These are phyloP conservation scores for Cynanchum wilfordii DNA, from an alignment of 257 asterid species.

Conservation along the genomic window DNA sequence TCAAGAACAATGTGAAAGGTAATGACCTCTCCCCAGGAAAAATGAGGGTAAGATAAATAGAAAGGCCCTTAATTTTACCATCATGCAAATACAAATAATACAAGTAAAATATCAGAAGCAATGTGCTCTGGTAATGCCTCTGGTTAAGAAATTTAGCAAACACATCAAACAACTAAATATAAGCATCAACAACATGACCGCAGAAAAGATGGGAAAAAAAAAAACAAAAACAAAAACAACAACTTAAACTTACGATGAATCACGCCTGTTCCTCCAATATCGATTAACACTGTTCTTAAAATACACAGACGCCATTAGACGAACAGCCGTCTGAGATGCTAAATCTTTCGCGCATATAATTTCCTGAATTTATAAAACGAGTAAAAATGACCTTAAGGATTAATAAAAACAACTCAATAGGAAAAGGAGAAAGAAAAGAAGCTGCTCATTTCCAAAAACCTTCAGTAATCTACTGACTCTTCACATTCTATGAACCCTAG, in stretches of 20 bases:
- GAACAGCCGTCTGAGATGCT: constrained; percentile 60
- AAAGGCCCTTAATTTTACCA: not conserved
- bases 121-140: not conserved
- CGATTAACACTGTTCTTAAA: constrained; percentile 79
- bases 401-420: not conserved
- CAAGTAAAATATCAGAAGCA: not conserved
- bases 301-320: constrained; percentile 86
- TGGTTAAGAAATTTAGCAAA: not conserved
- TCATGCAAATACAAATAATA: not conserved
- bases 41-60: not conserved
- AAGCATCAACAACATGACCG: not conserved
- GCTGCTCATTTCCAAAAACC: not conserved
- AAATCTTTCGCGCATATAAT: constrained; percentile 75
- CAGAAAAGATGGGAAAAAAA: not conserved
- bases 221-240: too few relatives aligned
- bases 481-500: constrained; percentile 11
- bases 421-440: not conserved
- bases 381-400: not conserved
- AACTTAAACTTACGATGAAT: constrained; percentile 50
- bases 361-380: constrained; percentile 46
- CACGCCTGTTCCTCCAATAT: constrained; percentile 86
- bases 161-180: not conserved
- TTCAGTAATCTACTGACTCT: not conserved
- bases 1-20: not conserved
- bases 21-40: not conserved